A percentile compares a stretch with the other conserved stretches of the same genome.
phyloP scores from a whole-genome alignment of 495 filamentous ascomycete species.

The Symbiotaphrina buchneri region DNA sequence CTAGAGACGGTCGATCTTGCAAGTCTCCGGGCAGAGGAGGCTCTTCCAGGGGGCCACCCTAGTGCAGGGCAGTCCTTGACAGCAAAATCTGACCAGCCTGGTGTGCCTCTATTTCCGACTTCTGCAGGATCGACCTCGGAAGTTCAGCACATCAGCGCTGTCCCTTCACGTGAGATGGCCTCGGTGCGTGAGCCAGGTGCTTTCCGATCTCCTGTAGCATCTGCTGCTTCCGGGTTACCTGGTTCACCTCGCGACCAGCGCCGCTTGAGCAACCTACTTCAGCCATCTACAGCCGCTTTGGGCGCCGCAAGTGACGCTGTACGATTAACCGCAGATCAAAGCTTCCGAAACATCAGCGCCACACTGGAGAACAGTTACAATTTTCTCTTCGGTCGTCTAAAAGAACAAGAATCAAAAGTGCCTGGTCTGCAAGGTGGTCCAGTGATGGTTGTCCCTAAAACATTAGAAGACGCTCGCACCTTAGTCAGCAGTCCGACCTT shows the following conservation, averaged over 20 bases:
- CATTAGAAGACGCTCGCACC: conserved; percentile 75
- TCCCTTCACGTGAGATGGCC: background rate
- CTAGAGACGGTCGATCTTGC: conserved; percentile 94
- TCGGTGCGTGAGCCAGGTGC: background rate
- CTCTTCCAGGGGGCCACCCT: conserved; percentile 10
- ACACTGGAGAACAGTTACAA: conserved; percentile 83
- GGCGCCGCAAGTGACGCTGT: conserved; percentile 69
- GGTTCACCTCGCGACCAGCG: conserved; percentile 27
- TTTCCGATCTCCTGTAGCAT: background rate
- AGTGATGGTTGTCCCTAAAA: conserved; percentile 47
- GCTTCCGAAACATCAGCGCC: conserved; percentile 70
- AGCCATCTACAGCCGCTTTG: conserved; percentile 54
- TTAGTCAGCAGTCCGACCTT: conserved; percentile 51
- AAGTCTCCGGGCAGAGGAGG: conserved; percentile 68
- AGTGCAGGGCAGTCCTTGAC: conserved; percentile 4
- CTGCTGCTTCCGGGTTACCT: conserved; percentile 4
- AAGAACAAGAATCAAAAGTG: conserved; percentile 31
- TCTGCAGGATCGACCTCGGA: background rate
- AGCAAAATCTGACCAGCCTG: conserved; percentile 3
- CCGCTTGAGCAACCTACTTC: conserved; percentile 62
- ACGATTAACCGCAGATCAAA: conserved; percentile 68
- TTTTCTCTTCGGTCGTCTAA: conserved; percentile 75
- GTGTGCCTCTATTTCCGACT: background rate
- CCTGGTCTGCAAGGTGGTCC: conserved; percentile 11
- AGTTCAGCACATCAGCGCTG: background rate